A percentile compares a stretch with the other conserved stretches of the same genome.
Evolutionary conservation across 2,329 filamentous ascomycete genomes (phyloP).

Genomic region (Metarhizium rileyi): DNA sequence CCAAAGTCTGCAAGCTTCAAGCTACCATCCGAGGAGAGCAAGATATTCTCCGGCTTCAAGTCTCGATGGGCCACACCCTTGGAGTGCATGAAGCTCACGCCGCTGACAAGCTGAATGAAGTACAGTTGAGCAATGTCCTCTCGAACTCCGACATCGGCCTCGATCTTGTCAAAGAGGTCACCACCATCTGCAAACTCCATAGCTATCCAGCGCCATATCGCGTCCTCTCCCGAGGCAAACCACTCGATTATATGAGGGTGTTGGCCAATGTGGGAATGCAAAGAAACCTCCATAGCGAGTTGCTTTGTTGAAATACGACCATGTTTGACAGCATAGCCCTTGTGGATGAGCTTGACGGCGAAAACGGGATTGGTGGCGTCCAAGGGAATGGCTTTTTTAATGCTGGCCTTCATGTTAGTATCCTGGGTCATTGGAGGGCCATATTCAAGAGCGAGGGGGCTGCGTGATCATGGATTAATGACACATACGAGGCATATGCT

Average conservation of each 20-base stretch:
- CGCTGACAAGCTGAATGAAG: slow-evolving; percentile 83
- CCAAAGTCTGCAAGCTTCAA: slow-evolving; percentile 96
- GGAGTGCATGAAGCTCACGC: slow-evolving; percentile 89
- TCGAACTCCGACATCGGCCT: slow-evolving; percentile 89
- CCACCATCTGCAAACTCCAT: slow-evolving; percentile 96
- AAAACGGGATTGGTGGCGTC: slow-evolving; percentile 66
- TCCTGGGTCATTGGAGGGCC: slow-evolving; percentile 1
- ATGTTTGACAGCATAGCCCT: slow-evolving; percentile 82
- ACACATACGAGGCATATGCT: slow-evolving; percentile 80
- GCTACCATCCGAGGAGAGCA: slow-evolving; percentile 74
- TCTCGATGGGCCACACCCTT: slow-evolving; percentile 92
- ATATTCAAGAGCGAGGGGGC: not conserved
- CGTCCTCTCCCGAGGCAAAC: slow-evolving; percentile 78
- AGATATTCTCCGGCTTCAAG: slow-evolving; percentile 90
- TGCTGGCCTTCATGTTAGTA: slow-evolving; percentile 39
- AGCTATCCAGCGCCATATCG: slow-evolving; percentile 89
- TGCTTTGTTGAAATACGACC: slow-evolving; percentile 85
- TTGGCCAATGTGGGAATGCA: slow-evolving; percentile 80
- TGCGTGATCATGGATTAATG: slow-evolving; percentile 15
- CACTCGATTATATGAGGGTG: slow-evolving; percentile 93
- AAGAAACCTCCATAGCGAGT: slow-evolving; percentile 79
- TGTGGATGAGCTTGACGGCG: slow-evolving; percentile 98
- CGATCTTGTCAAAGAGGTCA: slow-evolving; percentile 98
- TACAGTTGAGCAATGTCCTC: slow-evolving; percentile 95
- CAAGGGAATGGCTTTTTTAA: slow-evolving; percentile 83